Conservation (phyloP, 2,329 filamentous ascomycete species). For the Cladosporium sp. region DNA sequence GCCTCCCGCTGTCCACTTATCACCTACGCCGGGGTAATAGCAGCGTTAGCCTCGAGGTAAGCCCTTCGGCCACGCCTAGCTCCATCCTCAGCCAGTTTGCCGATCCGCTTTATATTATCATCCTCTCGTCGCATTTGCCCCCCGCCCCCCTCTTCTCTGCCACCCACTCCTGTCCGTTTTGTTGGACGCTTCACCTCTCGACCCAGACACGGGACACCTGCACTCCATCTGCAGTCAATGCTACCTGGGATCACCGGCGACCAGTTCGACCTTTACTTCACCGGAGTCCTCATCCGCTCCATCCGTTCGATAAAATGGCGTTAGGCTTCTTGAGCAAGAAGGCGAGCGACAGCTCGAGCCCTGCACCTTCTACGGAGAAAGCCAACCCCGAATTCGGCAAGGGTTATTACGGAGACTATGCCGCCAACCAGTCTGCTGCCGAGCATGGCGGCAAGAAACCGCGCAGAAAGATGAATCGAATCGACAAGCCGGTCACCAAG, state of each 20-base stretch:
- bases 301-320: conserved; percentile 49
- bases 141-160: not conserved
- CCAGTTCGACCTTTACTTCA: conserved; percentile 21
- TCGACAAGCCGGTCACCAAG: conserved; percentile 33
- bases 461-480: conserved; percentile 35
- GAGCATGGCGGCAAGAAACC: conserved; percentile 26
- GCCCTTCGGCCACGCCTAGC: not conserved
- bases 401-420: conserved; percentile 23
- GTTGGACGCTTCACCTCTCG: not conserved
- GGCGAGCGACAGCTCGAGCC: conserved; percentile 8
- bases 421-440: conserved; percentile 20
- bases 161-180: not conserved
- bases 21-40: not conserved
- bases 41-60: not conserved
- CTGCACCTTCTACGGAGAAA: not conserved
- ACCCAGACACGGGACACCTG: not conserved
- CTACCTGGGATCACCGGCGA: conserved; percentile 19
- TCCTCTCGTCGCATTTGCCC: not conserved
- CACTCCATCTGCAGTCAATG: conserved; percentile 13
- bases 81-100: not conserved
- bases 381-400: conserved; percentile 17
- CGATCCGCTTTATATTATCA: not conserved
- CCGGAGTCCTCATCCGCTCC: conserved; percentile 31
- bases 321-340: conserved; percentile 29
- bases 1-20: not conserved